phyloP scores from a whole-genome alignment of 1,284 basidiomycete genomes.

The Pseudozyma sp. region DNA sequence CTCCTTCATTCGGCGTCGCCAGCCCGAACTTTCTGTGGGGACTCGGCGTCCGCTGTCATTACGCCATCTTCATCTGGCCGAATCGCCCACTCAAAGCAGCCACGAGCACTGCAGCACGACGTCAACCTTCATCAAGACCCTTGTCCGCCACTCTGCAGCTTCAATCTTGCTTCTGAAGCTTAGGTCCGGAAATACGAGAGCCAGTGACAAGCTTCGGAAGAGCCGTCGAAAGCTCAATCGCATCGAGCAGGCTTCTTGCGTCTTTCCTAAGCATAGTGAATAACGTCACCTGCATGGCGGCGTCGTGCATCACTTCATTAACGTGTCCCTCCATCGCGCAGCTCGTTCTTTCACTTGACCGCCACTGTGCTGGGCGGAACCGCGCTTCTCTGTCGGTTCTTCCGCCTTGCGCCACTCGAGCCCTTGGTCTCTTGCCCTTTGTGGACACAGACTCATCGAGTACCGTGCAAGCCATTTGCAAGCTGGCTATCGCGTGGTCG shows the following conservation, averaged over 20 bases:
- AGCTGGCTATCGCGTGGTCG: too few species aligned
- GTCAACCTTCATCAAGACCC: slow-evolving; percentile 10
- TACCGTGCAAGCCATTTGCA: too few species aligned
- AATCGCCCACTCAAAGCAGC: slow-evolving; percentile 5
- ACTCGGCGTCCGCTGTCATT: slow-evolving; percentile 14
- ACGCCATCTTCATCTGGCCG: slow-evolving; percentile 20
- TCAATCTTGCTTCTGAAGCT: background rate
- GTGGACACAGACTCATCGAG: too few species aligned
- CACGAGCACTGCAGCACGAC: slow-evolving; percentile 11
- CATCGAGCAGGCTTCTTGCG: background rate
- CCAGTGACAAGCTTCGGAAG: too few species aligned
- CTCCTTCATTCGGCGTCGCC: slow-evolving; percentile 10
- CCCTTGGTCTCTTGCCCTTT: background rate
- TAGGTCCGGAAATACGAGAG: too few species aligned
- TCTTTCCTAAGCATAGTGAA: background rate
- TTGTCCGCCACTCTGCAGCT: background rate
- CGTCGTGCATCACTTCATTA: slow-evolving; percentile 26
- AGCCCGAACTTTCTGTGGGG: background rate
- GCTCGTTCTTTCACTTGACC: slow-evolving; percentile 1
- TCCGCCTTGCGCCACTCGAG: background rate
- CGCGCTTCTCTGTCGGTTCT: background rate
- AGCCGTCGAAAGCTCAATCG: too few species aligned
- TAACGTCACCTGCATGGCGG: slow-evolving; percentile 4
- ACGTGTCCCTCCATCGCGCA: slow-evolving; percentile 5
- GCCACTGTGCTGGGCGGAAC: slow-evolving; percentile 9